Evolutionary conservation across 2,329 filamentous ascomycete species (phyloP).

Genomic region (Ophiostoma sp.): DNA sequence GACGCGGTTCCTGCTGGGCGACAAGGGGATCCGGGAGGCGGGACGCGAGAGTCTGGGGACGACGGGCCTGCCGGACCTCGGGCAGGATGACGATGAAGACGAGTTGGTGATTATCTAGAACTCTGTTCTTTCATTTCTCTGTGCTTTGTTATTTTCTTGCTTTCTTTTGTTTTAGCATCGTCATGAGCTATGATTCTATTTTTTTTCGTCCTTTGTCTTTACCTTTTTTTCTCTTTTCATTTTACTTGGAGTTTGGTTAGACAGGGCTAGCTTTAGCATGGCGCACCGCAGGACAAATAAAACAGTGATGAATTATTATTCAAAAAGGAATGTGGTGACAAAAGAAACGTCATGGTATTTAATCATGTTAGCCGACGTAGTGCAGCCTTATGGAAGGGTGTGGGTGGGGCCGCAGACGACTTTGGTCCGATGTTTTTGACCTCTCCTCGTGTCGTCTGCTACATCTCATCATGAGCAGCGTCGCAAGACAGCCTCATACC

Average conservation of each 20-base stretch:
- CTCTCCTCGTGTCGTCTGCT: background rate
- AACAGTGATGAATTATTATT: background rate
- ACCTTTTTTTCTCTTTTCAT: background rate
- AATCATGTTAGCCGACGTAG: no score
- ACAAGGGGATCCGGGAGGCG: conserved; percentile 70
- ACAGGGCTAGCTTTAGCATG: background rate
- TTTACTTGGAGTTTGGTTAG: background rate
- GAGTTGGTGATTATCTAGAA: conserved; percentile 46
- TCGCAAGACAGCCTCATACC: background rate
- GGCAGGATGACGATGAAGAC: conserved; percentile 37
- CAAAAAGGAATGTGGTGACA: no score
- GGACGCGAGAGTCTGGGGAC: conserved; percentile 65
- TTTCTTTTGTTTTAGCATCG: background rate
- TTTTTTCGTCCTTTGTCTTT: background rate
- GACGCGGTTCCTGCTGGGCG: conserved; percentile 71
- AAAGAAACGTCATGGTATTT: no score
- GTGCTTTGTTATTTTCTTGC: background rate
- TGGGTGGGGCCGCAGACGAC: no score
- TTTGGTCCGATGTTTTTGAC: background rate
- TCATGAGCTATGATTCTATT: background rate
- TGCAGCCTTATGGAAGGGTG: no score
- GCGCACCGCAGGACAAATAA: background rate
- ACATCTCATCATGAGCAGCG: background rate
- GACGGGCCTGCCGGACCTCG: conserved; percentile 22
- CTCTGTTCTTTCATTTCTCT: background rate